Percentiles rank a stretch among this genome's conserved stretches.
These are phyloP conservation scores for Myotisia sp. DNA, from an alignment of 2,329 filamentous ascomycete species.

Conservation along the genomic window DNA sequence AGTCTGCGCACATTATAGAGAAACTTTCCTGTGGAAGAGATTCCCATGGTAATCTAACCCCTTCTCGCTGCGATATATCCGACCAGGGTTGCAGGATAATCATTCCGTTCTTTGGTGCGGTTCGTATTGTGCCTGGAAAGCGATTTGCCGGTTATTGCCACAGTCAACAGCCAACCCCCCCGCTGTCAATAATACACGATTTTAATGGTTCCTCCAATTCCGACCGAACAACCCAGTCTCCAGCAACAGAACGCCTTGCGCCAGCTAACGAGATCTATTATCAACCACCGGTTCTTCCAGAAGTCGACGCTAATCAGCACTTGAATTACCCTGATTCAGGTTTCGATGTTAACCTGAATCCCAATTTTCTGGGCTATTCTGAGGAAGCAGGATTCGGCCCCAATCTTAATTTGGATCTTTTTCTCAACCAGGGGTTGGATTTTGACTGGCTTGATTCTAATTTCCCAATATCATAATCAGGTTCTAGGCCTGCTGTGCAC, in stretches of 20 bases:
- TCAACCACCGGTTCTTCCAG: neutral
- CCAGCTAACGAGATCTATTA: too few relatives aligned
- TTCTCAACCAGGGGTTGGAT: slow-evolving; percentile 29
- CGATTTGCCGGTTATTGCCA: too few relatives aligned
- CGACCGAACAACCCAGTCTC: too few relatives aligned
- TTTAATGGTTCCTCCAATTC: too few relatives aligned
- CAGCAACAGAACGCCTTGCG: too few relatives aligned
- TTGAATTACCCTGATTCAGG: slow-evolving; percentile 1
- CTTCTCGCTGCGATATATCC: slow-evolving; percentile 1
- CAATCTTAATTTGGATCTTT: slow-evolving; percentile 19
- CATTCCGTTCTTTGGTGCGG: slow-evolving; percentile 35
- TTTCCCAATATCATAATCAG: too few relatives aligned
- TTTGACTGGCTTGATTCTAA: slow-evolving; percentile 26
- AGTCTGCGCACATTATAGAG: slow-evolving; percentile 30
- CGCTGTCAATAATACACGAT: too few relatives aligned
- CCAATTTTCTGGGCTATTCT: slow-evolving; percentile 2
- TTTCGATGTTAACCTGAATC: slow-evolving; percentile 3
- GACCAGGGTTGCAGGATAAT: slow-evolving; percentile 20
- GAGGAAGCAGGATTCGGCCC: slow-evolving; percentile 14
- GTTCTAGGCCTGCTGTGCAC: too few relatives aligned
- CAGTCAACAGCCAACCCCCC: too few relatives aligned
- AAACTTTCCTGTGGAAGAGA: slow-evolving; percentile 21
- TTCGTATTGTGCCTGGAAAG: slow-evolving; percentile 24
- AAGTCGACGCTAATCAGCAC: neutral
- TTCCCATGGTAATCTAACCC: slow-evolving; percentile 5